Conservation (phyloP, 345 rosid species). For the Carallia brachiata region DNA sequence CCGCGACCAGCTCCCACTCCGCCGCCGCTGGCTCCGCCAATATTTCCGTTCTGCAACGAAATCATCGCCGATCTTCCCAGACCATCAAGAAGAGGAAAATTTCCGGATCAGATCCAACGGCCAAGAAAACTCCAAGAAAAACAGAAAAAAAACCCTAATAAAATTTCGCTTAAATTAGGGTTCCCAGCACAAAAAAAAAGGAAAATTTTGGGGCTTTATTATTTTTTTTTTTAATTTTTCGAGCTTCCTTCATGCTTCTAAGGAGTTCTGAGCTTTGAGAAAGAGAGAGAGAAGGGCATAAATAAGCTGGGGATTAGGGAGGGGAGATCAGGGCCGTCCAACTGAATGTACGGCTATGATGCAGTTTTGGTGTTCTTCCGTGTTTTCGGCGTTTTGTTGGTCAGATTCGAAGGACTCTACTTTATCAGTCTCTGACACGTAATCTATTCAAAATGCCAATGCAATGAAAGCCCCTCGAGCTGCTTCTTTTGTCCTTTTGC, state of each 20-base stretch:
- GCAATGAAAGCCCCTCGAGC: too few relatives aligned
- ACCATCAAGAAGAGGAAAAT: constrained; percentile 15
- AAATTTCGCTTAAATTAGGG: not conserved
- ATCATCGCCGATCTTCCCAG: constrained; percentile 41
- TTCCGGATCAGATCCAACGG: constrained; percentile 25
- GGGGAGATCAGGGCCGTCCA: constrained; percentile 15
- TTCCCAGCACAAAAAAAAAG: not conserved
- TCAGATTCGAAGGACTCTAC: too few relatives aligned
- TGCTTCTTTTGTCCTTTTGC: too few relatives aligned
- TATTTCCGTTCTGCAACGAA: constrained; percentile 49
- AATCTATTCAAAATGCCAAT: too few relatives aligned
- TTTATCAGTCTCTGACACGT: too few relatives aligned
- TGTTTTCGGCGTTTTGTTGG: too few relatives aligned
- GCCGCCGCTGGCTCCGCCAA: constrained; percentile 9
- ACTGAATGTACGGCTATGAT: not conserved
- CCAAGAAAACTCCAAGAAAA: not conserved
- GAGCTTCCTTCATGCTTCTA: not conserved
- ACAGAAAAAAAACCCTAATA: constrained; percentile 16
- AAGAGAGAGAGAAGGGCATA: not conserved
- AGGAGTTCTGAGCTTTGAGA: not conserved
- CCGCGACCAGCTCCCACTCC: constrained; percentile 36
- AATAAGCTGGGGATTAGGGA: not conserved
- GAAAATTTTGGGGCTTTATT: constrained; percentile 10
- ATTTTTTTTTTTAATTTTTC: not conserved
- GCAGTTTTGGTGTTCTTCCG: not conserved